Evolutionary conservation across 2,329 filamentous ascomycete species (phyloP).

Genomic region (Trichoderma semiorbis): DNA sequence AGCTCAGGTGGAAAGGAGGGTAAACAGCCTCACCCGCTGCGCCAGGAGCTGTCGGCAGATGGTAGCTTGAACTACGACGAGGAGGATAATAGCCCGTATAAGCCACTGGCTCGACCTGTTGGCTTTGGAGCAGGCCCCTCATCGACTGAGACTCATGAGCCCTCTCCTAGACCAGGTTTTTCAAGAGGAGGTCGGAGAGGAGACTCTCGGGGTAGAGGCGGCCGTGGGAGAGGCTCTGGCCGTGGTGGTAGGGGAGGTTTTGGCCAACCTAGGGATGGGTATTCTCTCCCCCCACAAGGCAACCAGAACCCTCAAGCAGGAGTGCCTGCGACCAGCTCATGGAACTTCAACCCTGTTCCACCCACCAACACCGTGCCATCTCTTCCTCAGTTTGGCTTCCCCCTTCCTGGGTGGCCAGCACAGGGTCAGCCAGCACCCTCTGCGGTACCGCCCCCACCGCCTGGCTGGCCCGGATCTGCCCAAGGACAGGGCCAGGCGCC

Average conservation of each 20-base stretch:
- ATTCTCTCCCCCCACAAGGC: constrained; percentile 39
- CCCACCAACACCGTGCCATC: constrained; percentile 16
- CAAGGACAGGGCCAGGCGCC: constrained; percentile 33
- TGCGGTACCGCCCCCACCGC: constrained; percentile 36
- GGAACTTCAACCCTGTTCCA: constrained; percentile 16
- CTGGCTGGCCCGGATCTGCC: constrained; percentile 29
- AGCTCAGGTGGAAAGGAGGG: constrained; percentile 37
- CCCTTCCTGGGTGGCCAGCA: constrained; percentile 40
- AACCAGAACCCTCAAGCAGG: constrained; percentile 31
- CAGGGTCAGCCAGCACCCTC: constrained; percentile 26
- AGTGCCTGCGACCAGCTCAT: constrained; percentile 21
- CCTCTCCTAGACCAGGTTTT: constrained; percentile 30
- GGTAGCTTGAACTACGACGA: constrained; percentile 66
- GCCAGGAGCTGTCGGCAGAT: constrained; percentile 38
- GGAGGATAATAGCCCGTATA: constrained; percentile 66
- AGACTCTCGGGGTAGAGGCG: constrained; percentile 44
- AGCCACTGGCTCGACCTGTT: constrained; percentile 64
- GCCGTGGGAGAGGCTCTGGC: constrained; percentile 41
- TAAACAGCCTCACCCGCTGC: constrained; percentile 39
- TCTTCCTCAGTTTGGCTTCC: constrained; percentile 41
- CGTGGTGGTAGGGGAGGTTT: constrained; percentile 39
- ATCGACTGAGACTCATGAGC: constrained; percentile 38
- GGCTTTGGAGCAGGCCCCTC: constrained; percentile 55
- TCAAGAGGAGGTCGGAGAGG: constrained; percentile 43
- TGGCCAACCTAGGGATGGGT: constrained; percentile 35